Percentiles rank a stretch among this genome's conserved stretches.
These are phyloP conservation scores for Eimeria nieschulzi DNA, from an alignment of 169 alveolate species.

Conservation along the genomic window DNA sequence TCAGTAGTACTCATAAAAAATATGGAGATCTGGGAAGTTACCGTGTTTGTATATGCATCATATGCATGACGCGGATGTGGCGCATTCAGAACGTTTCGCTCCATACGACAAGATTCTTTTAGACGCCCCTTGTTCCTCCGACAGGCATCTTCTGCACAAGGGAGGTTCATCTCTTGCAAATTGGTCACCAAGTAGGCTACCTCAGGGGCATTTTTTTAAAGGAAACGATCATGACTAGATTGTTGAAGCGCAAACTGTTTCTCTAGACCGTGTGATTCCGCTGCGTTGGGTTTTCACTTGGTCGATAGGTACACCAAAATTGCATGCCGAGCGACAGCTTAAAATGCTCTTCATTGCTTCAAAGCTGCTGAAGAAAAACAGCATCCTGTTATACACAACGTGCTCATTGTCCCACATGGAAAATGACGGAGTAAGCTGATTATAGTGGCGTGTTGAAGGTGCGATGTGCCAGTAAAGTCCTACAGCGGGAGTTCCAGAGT, in stretches of 20 bases:
- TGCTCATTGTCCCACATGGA: constrained; percentile 79
- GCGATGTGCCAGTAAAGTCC: no score
- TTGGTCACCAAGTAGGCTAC: constrained; percentile 65
- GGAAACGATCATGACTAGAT: no score
- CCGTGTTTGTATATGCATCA: no score
- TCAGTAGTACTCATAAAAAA: background rate
- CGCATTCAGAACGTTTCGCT: constrained; percentile 70
- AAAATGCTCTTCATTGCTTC: constrained; percentile 69
- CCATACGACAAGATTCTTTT: constrained; percentile 76
- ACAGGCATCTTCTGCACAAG: constrained; percentile 76
- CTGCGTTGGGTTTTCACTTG: background rate
- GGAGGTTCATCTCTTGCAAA: constrained; percentile 46
- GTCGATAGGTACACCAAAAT: constrained; percentile 73
- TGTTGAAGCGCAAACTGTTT: no score
- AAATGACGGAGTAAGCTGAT: constrained; percentile 73
- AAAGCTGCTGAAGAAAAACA: constrained; percentile 66
- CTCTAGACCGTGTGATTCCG: no score
- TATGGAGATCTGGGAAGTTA: no score
- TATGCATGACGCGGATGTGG: no score
- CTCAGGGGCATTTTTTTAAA: background rate
- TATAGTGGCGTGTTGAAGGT: background rate
- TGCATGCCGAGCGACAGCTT: constrained; percentile 77
- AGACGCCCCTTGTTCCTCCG: constrained; percentile 84
- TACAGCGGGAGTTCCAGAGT: no score
- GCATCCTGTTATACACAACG: constrained; percentile 78